Evolutionary conservation across 768 basidiomycete species (phyloP), one percentile per base, ranked within the genome.

Genomic region (Pleurotus platypus): DNA sequence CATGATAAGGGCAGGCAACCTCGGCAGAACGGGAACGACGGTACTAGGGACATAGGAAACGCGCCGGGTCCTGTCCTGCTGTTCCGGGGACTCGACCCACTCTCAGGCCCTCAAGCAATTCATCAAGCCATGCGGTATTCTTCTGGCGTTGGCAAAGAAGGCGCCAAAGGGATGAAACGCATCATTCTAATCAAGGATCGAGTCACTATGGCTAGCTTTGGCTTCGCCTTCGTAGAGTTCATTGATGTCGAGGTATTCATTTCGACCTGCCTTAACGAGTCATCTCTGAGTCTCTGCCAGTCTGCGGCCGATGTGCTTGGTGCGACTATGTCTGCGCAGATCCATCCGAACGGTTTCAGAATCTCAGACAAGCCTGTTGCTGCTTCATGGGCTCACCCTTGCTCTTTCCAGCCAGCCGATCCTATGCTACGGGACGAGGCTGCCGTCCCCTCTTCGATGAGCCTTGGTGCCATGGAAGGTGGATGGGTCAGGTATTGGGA

Each of bases 221-320:
- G 97, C 9, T 96, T 95, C 67, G 86, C 90, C 0, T 98, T 99
- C 66, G 90, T 97, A 8, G 94, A 98, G 65, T 92, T 98, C 63
- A 76, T 89, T 15, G 91, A 95, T 61, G 70, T 86, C 5, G 84
- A 89, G 78, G 96, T 95, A 72, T 60, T 75, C 65, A 53, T 18
- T 46, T n/a, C 24, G 9, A 40, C 37, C 20, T 38, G 46, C 15
- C 26, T 7, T 50, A n/a, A 20, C 40, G 13, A 27, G 13, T 18
- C 2, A 45, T 46, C 24, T 51, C 49, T 35, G 46, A 6, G 15
- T 40, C 22, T 60, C 66, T 58, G 60, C 51, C 39, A 98, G 92
- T 87, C 91, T 16, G 94, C 96, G 1, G 81, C 90, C 4, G 76
- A 83, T 0, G 85, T 94, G 7, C 78, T 98, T 11, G 91, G 86